Conservation (phyloP, 345 rosid species). For the Hevea brasiliensis region DNA sequence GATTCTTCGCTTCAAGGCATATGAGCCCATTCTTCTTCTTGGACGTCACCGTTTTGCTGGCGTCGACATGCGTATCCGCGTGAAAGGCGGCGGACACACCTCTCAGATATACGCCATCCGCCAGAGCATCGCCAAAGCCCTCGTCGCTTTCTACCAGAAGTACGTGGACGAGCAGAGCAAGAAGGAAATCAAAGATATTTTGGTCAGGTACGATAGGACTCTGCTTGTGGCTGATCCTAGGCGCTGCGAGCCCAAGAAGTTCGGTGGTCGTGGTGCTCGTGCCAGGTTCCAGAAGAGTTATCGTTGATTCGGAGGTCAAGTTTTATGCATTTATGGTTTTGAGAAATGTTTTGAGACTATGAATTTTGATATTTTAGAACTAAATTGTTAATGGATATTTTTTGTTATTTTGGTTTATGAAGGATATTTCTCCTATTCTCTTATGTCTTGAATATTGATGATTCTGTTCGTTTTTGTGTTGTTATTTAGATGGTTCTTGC, state of each 20-base stretch:
- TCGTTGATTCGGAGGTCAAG: slow-evolving; percentile 43
- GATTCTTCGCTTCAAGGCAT: slow-evolving; percentile 33
- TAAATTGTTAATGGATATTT: background rate
- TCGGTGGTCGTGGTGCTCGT: slow-evolving; percentile 88
- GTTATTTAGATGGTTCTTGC: too few relatives aligned
- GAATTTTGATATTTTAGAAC: background rate
- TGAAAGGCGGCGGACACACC: slow-evolving; percentile 14
- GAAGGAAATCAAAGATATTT: slow-evolving; percentile 18
- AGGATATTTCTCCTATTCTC: background rate
- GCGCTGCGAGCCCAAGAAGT: slow-evolving; percentile 92
- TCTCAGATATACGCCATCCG: slow-evolving; percentile 88
- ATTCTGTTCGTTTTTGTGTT: too few relatives aligned
- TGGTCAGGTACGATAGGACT: slow-evolving; percentile 80
- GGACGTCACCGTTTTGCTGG: slow-evolving; percentile 25
- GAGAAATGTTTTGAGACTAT: background rate
- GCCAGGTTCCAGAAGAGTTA: slow-evolving; percentile 90
- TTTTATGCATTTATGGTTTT: background rate
- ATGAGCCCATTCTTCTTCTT: slow-evolving; percentile 24
- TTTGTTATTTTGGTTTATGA: background rate
- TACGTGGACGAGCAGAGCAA: slow-evolving; percentile 81
- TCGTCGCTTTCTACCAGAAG: slow-evolving; percentile 83
- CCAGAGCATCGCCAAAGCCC: slow-evolving; percentile 90
- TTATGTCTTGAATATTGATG: too few relatives aligned
- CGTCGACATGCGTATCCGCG: slow-evolving; percentile 59
- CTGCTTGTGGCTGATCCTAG: slow-evolving; percentile 87